phyloP scores from a whole-genome alignment of 2,329 filamentous ascomycete genomes.

The Chaetomium olivaceum region DNA sequence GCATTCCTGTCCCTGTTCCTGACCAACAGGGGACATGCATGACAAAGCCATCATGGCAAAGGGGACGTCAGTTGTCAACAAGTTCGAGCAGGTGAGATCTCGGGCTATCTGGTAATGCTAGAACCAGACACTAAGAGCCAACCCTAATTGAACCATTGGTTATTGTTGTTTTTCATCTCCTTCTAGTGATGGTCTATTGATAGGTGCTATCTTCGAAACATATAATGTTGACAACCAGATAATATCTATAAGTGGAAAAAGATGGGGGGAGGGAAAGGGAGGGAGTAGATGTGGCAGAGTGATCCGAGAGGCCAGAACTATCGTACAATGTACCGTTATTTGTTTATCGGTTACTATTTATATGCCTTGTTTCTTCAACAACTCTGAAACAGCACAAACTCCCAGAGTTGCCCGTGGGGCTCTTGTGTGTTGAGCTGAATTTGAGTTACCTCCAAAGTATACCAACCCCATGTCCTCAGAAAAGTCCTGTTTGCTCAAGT shows the following conservation, averaged over 20 bases:
- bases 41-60: slow-evolving; percentile 3
- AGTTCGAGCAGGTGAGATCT: not conserved
- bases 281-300: not conserved
- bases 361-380: not conserved
- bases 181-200: not conserved
- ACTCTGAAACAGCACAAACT: not conserved
- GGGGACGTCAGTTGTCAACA: not conserved
- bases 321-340: not conserved
- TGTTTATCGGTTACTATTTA: not conserved
- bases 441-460: not conserved
- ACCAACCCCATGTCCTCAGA: not conserved
- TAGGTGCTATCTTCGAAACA: not conserved
- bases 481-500: not conserved
- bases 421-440: not conserved
- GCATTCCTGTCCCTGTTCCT: slow-evolving; percentile 19
- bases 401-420: too few species aligned
- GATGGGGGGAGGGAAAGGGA: not conserved
- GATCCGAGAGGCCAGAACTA: not conserved
- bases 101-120: not conserved
- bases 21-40: slow-evolving; percentile 1
- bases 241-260: not conserved
- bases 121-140: not conserved
- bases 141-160: not conserved
- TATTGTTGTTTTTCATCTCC: too few species aligned
- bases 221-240: not conserved